Conservation (phyloP, 208 protist species). For the Blechomonas ayalai region DNA sequence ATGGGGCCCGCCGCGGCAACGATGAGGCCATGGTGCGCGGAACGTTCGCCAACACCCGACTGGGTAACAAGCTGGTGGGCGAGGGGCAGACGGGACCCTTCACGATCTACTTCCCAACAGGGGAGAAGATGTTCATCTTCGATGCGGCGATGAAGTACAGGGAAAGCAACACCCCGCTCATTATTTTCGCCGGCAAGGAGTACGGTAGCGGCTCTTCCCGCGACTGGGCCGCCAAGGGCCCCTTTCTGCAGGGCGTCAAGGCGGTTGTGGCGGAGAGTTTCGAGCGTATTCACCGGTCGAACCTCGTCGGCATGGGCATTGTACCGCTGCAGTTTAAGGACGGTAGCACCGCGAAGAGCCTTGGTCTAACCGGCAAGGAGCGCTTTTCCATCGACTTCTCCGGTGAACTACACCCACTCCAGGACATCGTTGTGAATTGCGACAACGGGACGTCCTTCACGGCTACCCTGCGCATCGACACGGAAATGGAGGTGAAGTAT, state of each 20-base stretch:
- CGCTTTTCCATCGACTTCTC: slow-evolving; percentile 86
- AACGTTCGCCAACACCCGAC: slow-evolving; percentile 94
- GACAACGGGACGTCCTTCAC: slow-evolving; percentile 84
- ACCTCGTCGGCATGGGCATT: slow-evolving; percentile 95
- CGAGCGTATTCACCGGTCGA: slow-evolving; percentile 94
- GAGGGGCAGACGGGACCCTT: slow-evolving; percentile 89
- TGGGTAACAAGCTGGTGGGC: slow-evolving; percentile 89
- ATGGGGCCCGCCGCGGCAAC: slow-evolving; percentile 94
- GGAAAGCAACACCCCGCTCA: slow-evolving; percentile 45
- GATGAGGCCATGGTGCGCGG: slow-evolving; percentile 95
- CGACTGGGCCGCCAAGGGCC: slow-evolving; percentile 96
- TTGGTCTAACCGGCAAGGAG: slow-evolving; percentile 92
- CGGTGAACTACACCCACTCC: slow-evolving; percentile 63
- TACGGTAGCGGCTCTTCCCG: slow-evolving; percentile 94
- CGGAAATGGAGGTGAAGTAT: slow-evolving; percentile 92
- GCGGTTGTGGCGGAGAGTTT: slow-evolving; percentile 91
- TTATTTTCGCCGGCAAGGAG: slow-evolving; percentile 93
- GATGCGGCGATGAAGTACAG: slow-evolving; percentile 93
- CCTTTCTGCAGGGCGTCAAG: slow-evolving; percentile 93
- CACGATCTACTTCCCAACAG: slow-evolving; percentile 88
- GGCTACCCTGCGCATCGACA: slow-evolving; percentile 91
- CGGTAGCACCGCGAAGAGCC: slow-evolving; percentile 72
- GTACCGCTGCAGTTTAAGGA: slow-evolving; percentile 92
- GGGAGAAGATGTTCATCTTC: slow-evolving; percentile 91
- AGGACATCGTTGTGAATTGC: slow-evolving; percentile 83